Evolutionary conservation across 176 grass and related monocot genomes (phyloP).

Genomic region (Oryza glaberrima): DNA sequence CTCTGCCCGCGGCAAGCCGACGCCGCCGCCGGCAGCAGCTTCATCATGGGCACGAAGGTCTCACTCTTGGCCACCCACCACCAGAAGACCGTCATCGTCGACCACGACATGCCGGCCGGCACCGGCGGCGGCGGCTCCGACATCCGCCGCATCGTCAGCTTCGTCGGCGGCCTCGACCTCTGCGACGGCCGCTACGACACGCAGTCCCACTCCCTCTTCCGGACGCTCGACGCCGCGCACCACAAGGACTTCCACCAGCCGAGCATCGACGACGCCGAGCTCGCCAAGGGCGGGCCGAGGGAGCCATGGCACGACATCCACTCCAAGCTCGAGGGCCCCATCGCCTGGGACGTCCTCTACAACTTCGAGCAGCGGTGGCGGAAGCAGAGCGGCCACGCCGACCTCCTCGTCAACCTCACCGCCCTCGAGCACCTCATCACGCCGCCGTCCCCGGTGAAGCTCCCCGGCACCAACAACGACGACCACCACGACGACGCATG

Average conservation of each 20-base stretch:
- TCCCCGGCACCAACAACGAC: slow-evolving; percentile 24
- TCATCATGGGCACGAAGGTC: slow-evolving; percentile 61
- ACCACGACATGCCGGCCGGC: slow-evolving; percentile 74
- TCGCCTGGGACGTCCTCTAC: slow-evolving; percentile 86
- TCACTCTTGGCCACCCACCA: slow-evolving; percentile 80
- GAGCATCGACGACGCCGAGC: slow-evolving; percentile 38
- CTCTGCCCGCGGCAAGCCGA: slow-evolving; percentile 89
- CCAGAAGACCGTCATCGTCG: slow-evolving; percentile 87
- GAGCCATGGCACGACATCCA: slow-evolving; percentile 98
- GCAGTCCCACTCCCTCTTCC: slow-evolving; percentile 82
- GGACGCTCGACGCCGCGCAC: slow-evolving; percentile 73
- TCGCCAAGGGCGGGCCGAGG: slow-evolving; percentile 67
- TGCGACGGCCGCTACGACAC: slow-evolving; percentile 92
- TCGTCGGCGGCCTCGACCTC: slow-evolving; percentile 86
- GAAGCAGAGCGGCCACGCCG: slow-evolving; percentile 60
- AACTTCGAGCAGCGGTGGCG: slow-evolving; percentile 93
- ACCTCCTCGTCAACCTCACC: slow-evolving; percentile 60
- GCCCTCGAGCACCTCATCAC: slow-evolving; percentile 58
- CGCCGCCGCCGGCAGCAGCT: slow-evolving; percentile 41
- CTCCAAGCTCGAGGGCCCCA: slow-evolving; percentile 66
- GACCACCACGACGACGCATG: slow-evolving; percentile 60
- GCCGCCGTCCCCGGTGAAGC: slow-evolving; percentile 68
- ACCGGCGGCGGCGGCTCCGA: slow-evolving; percentile 26
- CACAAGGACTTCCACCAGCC: slow-evolving; percentile 88
- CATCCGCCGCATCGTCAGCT: slow-evolving; percentile 76